Percentiles rank a stretch among this genome's conserved stretches.
Conservation (phyloP, 257 asterid species). For the Lycium barbarum region DNA sequence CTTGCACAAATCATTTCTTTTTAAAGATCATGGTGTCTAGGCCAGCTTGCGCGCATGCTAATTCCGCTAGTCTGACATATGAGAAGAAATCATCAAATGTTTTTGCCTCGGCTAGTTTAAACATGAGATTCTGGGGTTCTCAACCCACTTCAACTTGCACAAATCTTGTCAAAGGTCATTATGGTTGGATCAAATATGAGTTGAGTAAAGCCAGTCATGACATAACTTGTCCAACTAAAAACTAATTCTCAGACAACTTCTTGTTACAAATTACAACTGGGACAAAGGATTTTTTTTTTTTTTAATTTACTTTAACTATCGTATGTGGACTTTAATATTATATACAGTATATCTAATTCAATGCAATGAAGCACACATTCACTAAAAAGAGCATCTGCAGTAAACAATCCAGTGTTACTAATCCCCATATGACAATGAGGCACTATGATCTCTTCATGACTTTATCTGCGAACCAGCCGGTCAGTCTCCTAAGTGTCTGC, state of each 20-base stretch:
- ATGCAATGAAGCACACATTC: conserved; percentile 21
- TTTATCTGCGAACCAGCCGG: not conserved
- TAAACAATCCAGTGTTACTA: conserved; percentile 7
- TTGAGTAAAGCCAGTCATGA: not conserved
- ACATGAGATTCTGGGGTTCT: too few species aligned
- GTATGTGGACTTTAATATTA: not conserved
- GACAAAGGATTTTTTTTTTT: too few species aligned
- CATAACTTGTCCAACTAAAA: not conserved
- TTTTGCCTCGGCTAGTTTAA: too few species aligned
- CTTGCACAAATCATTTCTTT: too few species aligned
- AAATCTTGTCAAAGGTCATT: too few species aligned
- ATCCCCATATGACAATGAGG: not conserved
- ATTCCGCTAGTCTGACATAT: too few species aligned
- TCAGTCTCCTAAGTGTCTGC: not conserved
- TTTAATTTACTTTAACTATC: too few species aligned
- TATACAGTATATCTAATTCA: not conserved
- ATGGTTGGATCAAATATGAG: too few species aligned
- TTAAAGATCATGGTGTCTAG: too few species aligned
- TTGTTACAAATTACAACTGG: not conserved
- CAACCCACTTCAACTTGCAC: too few species aligned
- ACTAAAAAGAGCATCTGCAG: not conserved
- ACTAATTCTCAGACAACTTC: not conserved
- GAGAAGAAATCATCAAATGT: too few species aligned
- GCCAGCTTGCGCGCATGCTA: too few species aligned
- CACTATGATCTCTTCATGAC: not conserved